A percentile compares a stretch with the other conserved stretches of the same genome.
Conservation (phyloP, 2,329 filamentous ascomycete genomes). For the Cryphonectria radicalis region DNA sequence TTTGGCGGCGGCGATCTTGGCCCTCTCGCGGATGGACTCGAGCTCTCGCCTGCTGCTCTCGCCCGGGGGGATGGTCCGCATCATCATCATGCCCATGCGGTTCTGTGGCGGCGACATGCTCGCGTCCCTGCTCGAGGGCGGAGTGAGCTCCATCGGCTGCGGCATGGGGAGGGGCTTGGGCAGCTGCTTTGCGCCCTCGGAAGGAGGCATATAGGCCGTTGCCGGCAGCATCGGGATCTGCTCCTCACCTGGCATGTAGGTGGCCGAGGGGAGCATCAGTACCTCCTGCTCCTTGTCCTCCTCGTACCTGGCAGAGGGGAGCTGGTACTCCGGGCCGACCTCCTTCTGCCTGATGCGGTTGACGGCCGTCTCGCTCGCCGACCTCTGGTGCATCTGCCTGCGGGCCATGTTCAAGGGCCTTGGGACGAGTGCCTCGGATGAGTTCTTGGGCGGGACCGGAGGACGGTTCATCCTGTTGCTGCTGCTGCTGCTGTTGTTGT, state of each 20-base stretch:
- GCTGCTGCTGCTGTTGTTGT: slow-evolving; percentile 1
- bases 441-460: slow-evolving; percentile 14
- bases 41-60: slow-evolving; percentile 28
- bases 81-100: slow-evolving; percentile 22
- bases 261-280: slow-evolving; percentile 16
- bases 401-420: slow-evolving; percentile 22
- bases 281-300: slow-evolving; percentile 7
- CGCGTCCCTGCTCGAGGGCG: slow-evolving; percentile 26
- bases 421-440: slow-evolving; percentile 17
- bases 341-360: slow-evolving; percentile 12
- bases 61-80: slow-evolving; percentile 26
- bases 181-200: slow-evolving; percentile 12
- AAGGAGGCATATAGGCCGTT: slow-evolving; percentile 24
- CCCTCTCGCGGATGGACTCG: slow-evolving; percentile 28
- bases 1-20: slow-evolving; percentile 16
- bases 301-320: slow-evolving; percentile 14
- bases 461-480: slow-evolving; percentile 7
- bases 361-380: slow-evolving; percentile 25
- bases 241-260: slow-evolving; percentile 14
- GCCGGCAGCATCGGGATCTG: slow-evolving; percentile 16
- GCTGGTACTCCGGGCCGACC: slow-evolving; percentile 20
- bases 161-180: slow-evolving; percentile 24
- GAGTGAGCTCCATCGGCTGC: slow-evolving; percentile 25
- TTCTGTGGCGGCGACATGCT: slow-evolving; percentile 27
- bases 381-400: slow-evolving; percentile 20